Evolutionary conservation across 345 rosid genomes (phyloP).

Genomic region (Heritiera fomes): DNA sequence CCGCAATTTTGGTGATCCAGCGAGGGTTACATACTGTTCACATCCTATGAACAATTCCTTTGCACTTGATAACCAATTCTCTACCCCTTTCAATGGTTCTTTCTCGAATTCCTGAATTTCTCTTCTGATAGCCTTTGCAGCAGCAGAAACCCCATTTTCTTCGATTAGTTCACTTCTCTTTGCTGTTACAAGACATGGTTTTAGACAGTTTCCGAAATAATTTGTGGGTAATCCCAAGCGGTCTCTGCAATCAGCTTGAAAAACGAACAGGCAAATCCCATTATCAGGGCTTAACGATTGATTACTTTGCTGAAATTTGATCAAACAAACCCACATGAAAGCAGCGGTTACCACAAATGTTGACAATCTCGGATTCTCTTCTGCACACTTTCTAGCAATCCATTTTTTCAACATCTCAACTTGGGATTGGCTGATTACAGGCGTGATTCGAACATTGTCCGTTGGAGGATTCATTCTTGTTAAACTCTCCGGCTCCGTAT

Average conservation of each 20-base stretch:
- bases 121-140: constrained; percentile 40
- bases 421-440: constrained; percentile 20
- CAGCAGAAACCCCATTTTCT: constrained; percentile 33
- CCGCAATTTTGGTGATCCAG: constrained; percentile 46
- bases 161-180: constrained; percentile 28
- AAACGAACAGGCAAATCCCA: neutral
- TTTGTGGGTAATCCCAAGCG: constrained; percentile 6
- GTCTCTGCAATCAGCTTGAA: constrained; percentile 2
- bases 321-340: constrained; percentile 16
- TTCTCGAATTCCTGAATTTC: constrained; percentile 29
- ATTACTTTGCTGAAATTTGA: neutral
- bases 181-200: neutral
- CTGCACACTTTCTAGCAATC: constrained; percentile 24
- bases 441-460: constrained; percentile 32
- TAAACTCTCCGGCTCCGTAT: neutral
- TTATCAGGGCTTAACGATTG: neutral
- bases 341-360: constrained; percentile 14
- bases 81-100: constrained; percentile 28
- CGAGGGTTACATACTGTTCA: neutral
- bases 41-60: neutral
- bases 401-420: constrained; percentile 33
- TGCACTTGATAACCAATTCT: neutral
- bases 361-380: neutral
- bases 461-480: neutral
- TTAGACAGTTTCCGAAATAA: constrained; percentile 45